phyloP scores from a whole-genome alignment of 139 green algal species.

The Gonium pectorale region DNA sequence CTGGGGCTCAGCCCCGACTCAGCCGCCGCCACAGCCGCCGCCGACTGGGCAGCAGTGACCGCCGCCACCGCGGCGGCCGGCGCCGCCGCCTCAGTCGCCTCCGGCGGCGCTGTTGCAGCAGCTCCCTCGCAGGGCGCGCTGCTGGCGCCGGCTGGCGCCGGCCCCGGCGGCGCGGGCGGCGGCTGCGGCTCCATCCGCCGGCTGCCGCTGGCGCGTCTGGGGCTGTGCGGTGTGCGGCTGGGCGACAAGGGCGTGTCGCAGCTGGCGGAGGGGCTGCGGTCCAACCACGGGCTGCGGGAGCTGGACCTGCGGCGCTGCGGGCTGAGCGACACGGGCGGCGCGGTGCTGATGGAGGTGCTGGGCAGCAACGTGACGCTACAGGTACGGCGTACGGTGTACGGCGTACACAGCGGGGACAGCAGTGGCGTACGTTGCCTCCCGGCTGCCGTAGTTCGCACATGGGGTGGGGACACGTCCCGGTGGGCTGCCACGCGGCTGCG shows the following conservation, averaged over 20 bases:
- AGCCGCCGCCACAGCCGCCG: not conserved
- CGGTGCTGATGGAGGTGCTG: conserved; percentile 45
- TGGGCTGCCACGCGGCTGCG: no score
- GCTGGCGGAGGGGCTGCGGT: conserved; percentile 41
- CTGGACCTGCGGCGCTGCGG: conserved; percentile 50
- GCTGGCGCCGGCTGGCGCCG: no score
- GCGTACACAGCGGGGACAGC: no score
- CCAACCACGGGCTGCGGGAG: conserved; percentile 48
- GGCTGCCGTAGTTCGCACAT: no score
- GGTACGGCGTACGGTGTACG: no score
- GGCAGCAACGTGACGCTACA: conserved; percentile 7
- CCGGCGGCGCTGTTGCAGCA: no score
- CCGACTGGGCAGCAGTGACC: conserved; percentile 6
- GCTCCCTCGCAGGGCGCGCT: no score
- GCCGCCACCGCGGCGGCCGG: not conserved
- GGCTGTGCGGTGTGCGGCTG: conserved; percentile 50
- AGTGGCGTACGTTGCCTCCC: no score
- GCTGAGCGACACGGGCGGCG: conserved; percentile 48
- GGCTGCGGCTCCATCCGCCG: not conserved
- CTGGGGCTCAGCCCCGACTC: conserved; percentile 8
- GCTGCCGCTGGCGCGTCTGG: conserved; percentile 41
- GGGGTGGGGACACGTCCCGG: no score
- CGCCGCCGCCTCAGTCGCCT: not conserved
- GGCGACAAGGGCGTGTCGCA: conserved; percentile 53
- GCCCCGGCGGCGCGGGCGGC: no score